Evolutionary conservation across 2,329 filamentous ascomycete species (phyloP).

Genomic region (Xylaria sp.): DNA sequence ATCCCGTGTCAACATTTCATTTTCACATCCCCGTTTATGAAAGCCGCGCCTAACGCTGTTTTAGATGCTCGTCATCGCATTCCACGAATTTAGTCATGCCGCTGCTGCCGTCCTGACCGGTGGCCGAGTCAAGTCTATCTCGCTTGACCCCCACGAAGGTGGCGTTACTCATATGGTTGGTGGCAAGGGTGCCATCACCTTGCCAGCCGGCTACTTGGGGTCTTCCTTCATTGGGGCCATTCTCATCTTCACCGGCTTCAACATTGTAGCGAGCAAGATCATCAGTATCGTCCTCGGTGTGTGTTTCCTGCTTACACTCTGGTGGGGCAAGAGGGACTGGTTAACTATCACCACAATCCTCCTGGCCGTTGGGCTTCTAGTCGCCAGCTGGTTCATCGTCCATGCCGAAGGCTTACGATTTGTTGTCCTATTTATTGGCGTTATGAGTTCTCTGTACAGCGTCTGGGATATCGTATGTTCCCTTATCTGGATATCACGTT

Average conservation of each 20-base stretch:
- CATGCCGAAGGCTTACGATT: slow-evolving; percentile 80
- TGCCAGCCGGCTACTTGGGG: slow-evolving; percentile 82
- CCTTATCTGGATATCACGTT: not conserved
- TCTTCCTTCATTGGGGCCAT: slow-evolving; percentile 81
- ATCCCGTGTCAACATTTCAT: slow-evolving; percentile 1
- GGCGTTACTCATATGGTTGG: slow-evolving; percentile 83
- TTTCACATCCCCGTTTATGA: not conserved
- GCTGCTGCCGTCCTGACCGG: slow-evolving; percentile 78
- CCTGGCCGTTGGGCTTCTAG: slow-evolving; percentile 74
- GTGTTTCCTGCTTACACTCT: slow-evolving; percentile 81
- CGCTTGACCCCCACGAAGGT: slow-evolving; percentile 78
- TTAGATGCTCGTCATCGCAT: slow-evolving; percentile 84
- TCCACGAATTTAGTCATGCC: slow-evolving; percentile 83
- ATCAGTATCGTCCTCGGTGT: slow-evolving; percentile 78
- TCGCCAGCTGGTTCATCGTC: slow-evolving; percentile 83
- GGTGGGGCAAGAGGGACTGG: slow-evolving; percentile 85
- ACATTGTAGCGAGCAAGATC: slow-evolving; percentile 84
- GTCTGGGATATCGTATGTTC: slow-evolving; percentile 80
- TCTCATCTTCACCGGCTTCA: slow-evolving; percentile 82
- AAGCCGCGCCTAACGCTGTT: slow-evolving; percentile 30
- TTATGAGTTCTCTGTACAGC: slow-evolving; percentile 83
- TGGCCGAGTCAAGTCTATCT: slow-evolving; percentile 78
- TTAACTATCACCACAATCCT: slow-evolving; percentile 78
- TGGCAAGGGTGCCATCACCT: slow-evolving; percentile 74
- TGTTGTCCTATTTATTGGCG: slow-evolving; percentile 82